Evolutionary conservation across 1,284 basidiomycete species (phyloP), one percentile per base, ranked within the genome.

Genomic region (Takashimella tepidaria): DNA sequence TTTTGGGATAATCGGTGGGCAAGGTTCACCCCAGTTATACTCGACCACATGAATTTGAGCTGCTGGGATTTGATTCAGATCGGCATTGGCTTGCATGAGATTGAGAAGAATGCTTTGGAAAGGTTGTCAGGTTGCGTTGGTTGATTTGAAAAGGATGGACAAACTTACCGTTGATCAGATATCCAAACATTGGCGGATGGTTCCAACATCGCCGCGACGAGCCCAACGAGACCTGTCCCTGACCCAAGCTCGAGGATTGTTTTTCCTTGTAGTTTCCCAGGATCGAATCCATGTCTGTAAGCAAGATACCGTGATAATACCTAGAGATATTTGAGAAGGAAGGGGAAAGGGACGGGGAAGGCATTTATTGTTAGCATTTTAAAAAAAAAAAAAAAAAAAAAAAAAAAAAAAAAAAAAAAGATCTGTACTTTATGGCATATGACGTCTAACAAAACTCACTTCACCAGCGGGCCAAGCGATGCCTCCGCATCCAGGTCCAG

Each of bases 401-500:
- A 54, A 46, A 19, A 11, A 11, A 11, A 11, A 40, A 11, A 11
- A 40, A 11, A 40, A 19, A 40, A 40, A 40, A 11, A 19, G 11
- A 40, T 40, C 37, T 19, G 37, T 40, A 19, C 37, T 40, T 11
- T 40, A n/a, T n/a, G n/a, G n/a, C n/a, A n/a, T n/a, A n/a, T n/a
- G n/a, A n/a, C n/a, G n/a, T n/a, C n/a, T n/a, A n/a, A n/a, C n/a
- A n/a, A 43, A 20, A 67, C 79, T 58, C 59, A 92, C 91, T 81
- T 92, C 84, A 58, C 91, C 92, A 12, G 92, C 88, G 3, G 89
- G 90, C 92, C 92, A 96, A 11, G 90, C 85, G 46, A 92, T 82
- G 0, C 92, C 92, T 13, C 92, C 92, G 70, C 92, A 96, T 2
- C 92, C 92, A 21, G 86, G 87, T 41, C 83, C 81, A 25, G 89